These are phyloP conservation scores for Clavaria fumosa DNA, from an alignment of 768 basidiomycete species.

Conservation along the genomic window DNA sequence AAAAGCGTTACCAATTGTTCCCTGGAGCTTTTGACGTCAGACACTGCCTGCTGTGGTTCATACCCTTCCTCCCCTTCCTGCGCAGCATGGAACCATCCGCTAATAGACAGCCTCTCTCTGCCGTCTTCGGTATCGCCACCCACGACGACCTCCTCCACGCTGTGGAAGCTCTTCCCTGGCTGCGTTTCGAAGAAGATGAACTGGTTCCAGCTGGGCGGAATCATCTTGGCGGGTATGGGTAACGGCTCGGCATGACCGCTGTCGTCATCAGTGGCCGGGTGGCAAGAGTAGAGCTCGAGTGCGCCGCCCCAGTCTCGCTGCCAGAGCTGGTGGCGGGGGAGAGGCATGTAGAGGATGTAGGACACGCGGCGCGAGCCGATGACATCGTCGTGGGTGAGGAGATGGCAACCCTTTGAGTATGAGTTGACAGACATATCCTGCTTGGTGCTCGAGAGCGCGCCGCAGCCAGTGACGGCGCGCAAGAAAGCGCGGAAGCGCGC, in stretches of 20 bases:
- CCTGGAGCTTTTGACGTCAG: slow-evolving; percentile 59
- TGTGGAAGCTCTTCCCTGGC: slow-evolving; percentile 90
- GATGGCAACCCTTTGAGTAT: slow-evolving; percentile 82
- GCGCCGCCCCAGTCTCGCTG: slow-evolving; percentile 85
- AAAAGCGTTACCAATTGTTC: slow-evolving; percentile 90
- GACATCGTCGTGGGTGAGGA: slow-evolving; percentile 97
- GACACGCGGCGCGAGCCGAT: slow-evolving; percentile 89
- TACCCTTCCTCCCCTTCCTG: slow-evolving; percentile 87
- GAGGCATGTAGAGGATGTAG: slow-evolving; percentile 94
- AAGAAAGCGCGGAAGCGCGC: slow-evolving; percentile 67
- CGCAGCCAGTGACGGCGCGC: slow-evolving; percentile 79
- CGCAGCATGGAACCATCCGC: slow-evolving; percentile 94
- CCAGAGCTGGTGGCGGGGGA: slow-evolving; percentile 63
- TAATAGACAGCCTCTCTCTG: slow-evolving; percentile 68
- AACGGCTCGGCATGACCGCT: slow-evolving; percentile 59
- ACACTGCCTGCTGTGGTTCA: slow-evolving; percentile 29
- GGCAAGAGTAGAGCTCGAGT: slow-evolving; percentile 86
- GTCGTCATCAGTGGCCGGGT: slow-evolving; percentile 36
- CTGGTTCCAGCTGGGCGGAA: slow-evolving; percentile 80
- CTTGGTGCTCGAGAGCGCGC: slow-evolving; percentile 77
- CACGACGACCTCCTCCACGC: slow-evolving; percentile 92
- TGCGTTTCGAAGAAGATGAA: slow-evolving; percentile 86
- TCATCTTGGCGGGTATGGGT: slow-evolving; percentile 42
- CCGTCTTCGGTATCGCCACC: slow-evolving; percentile 53
- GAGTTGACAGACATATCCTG: slow-evolving; percentile 93